Percentiles rank a stretch among this genome's conserved stretches.
Conservation (phyloP, 257 asterid species). For the Rhazya stricta region DNA sequence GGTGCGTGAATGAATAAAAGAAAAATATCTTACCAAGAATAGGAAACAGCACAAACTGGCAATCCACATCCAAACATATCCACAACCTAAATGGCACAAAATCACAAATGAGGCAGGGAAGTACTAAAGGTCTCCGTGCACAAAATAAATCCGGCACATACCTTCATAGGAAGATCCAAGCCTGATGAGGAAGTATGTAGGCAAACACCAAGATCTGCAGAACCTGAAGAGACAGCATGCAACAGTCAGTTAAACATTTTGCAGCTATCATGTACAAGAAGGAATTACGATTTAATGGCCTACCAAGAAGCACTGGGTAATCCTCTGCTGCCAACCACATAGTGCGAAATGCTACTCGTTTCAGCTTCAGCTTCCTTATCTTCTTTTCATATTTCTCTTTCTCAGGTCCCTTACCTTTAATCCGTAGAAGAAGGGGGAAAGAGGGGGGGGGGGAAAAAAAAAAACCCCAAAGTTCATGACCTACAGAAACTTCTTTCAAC, state of each 20-base stretch:
- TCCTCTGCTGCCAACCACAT: constrained; percentile 98
- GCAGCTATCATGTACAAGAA: neutral
- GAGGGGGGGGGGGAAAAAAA: too few species aligned
- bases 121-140: neutral
- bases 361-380: constrained; percentile 69
- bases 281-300: constrained; percentile 14
- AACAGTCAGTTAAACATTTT: constrained; percentile 14
- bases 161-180: constrained; percentile 96
- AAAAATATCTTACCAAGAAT: constrained; percentile 68
- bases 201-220: constrained; percentile 94
- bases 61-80: constrained; percentile 99
- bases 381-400: constrained; percentile 87
- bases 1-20: neutral
- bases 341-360: constrained; percentile 91
- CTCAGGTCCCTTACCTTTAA: constrained; percentile 94
- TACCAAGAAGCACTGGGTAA: constrained; percentile 96
- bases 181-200: constrained; percentile 96
- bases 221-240: constrained; percentile 45
- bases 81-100: constrained; percentile 55
- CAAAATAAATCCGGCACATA: constrained; percentile 21
- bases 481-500: constrained; percentile 2
- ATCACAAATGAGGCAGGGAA: constrained; percentile 15
- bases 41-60: constrained; percentile 95
- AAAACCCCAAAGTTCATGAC: neutral
- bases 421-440: neutral